A percentile compares a stretch with the other conserved stretches of the same genome.
These are phyloP conservation scores for Stenocarpella maydis DNA, from an alignment of 2,329 filamentous ascomycete genomes.

Conservation along the genomic window DNA sequence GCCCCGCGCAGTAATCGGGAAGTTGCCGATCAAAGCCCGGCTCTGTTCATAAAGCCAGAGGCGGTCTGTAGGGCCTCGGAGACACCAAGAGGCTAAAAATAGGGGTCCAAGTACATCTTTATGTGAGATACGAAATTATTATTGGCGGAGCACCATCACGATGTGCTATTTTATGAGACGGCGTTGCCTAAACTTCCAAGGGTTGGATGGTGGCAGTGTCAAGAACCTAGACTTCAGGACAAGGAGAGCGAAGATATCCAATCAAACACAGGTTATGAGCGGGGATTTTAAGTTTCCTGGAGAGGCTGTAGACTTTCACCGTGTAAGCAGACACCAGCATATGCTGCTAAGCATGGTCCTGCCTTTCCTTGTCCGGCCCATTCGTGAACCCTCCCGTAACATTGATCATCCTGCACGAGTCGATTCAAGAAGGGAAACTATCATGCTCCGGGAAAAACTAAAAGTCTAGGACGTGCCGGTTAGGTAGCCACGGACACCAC, in stretches of 20 bases:
- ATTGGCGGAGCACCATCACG: background rate
- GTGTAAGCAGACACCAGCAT: no score
- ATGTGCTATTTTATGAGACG: background rate
- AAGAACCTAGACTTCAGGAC: no score
- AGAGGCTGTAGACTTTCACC: background rate
- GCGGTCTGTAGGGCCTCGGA: rapidly evolving
- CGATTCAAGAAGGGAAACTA: background rate
- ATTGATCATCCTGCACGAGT: background rate
- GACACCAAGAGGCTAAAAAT: background rate
- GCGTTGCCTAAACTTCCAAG: background rate
- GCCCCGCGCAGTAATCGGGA: background rate
- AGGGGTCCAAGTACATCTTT: rapidly evolving
- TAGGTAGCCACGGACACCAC: no score
- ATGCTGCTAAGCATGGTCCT: background rate
- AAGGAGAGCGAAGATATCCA: no score
- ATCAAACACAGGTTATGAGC: no score
- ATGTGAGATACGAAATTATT: no score
- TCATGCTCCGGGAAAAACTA: no score
- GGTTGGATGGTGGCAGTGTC: constrained; percentile 1
- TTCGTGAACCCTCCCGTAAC: background rate
- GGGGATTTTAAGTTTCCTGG: background rate
- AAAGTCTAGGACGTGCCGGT: no score
- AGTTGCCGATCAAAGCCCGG: no score
- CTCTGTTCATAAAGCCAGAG: background rate
- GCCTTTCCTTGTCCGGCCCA: background rate